These are phyloP conservation scores for Debaryomyces hansenii DNA, from an alignment of 805 yeast species.

Conservation along the genomic window DNA sequence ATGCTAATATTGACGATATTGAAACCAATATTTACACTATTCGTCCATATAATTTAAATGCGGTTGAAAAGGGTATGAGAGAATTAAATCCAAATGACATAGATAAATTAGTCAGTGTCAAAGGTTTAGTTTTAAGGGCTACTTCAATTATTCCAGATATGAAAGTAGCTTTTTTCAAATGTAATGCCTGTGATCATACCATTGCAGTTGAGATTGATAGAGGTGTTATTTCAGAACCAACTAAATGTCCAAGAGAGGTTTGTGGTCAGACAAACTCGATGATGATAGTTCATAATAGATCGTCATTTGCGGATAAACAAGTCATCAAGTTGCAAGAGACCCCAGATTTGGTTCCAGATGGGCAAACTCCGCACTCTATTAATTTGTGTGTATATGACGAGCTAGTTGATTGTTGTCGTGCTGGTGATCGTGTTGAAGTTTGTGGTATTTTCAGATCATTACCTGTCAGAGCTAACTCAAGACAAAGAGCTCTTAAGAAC, in stretches of 20 bases:
- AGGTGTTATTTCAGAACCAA: constrained; percentile 92
- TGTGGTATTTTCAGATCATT: constrained; percentile 93
- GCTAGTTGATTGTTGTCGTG: constrained; percentile 88
- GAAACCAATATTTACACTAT: constrained; percentile 83
- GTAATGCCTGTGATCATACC: constrained; percentile 93
- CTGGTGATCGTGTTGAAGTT: constrained; percentile 95
- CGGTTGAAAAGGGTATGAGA: constrained; percentile 74
- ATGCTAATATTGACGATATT: constrained; percentile 58
- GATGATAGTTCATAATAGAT: constrained; percentile 88
- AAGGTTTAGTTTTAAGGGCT: constrained; percentile 86
- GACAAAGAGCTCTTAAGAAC: constrained; percentile 78
- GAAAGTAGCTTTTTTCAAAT: constrained; percentile 95
- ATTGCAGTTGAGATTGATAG: constrained; percentile 89
- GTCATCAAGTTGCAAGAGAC: constrained; percentile 93
- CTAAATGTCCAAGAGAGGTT: constrained; percentile 84
- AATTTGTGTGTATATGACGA: constrained; percentile 95
- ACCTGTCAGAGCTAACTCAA: constrained; percentile 85
- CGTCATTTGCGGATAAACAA: constrained; percentile 93
- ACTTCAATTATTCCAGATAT: constrained; percentile 95
- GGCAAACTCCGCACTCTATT: constrained; percentile 97
- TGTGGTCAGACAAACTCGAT: constrained; percentile 84
- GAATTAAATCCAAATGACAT: constrained; percentile 93
- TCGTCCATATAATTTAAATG: constrained; percentile 82
- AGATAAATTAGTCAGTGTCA: constrained; percentile 86
- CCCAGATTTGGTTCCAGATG: constrained; percentile 95